These are phyloP conservation scores for Toxicodendron radicans DNA, from an alignment of 345 rosid genomes.

Conservation along the genomic window DNA sequence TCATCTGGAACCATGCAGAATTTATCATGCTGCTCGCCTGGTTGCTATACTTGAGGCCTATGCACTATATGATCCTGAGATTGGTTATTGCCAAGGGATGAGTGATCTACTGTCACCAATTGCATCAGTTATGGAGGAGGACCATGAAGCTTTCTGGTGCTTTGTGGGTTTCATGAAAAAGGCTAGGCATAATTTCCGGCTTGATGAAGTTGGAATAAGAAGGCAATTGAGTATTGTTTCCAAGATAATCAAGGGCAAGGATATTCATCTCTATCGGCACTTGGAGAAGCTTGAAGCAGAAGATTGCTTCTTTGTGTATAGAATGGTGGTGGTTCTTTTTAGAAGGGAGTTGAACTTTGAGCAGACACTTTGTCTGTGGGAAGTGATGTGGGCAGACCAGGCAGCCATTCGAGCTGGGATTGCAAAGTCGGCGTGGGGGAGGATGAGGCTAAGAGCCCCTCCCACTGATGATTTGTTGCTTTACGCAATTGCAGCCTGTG, in stretches of 20 bases:
- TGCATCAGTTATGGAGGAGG: conserved; percentile 73
- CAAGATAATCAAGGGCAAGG: conserved; percentile 83
- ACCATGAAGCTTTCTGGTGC: conserved; percentile 88
- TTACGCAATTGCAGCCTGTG: conserved; percentile 92
- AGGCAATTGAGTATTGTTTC: conserved; percentile 78
- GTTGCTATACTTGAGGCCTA: conserved; percentile 91
- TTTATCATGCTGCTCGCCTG: conserved; percentile 83
- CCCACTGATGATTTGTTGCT: conserved; percentile 90
- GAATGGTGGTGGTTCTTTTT: conserved; percentile 94
- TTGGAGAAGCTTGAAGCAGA: conserved; percentile 89
- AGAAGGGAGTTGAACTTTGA: conserved; percentile 79
- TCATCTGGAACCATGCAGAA: conserved; percentile 75
- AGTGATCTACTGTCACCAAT: conserved; percentile 89
- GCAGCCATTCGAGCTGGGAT: conserved; percentile 79
- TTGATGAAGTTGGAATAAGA: conserved; percentile 91
- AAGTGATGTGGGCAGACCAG: conserved; percentile 98
- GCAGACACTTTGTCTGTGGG: conserved; percentile 94
- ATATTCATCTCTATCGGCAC: conserved; percentile 73
- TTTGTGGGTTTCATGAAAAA: conserved; percentile 92
- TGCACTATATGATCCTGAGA: conserved; percentile 77
- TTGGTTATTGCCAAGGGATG: conserved; percentile 97
- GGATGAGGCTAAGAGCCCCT: conserved; percentile 82
- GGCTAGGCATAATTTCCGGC: conserved; percentile 89
- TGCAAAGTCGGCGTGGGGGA: conserved; percentile 78
- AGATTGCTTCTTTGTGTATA: conserved; percentile 91